phyloP scores from a whole-genome alignment of 179 eudicot genomes.

The Actinidia polygama region DNA sequence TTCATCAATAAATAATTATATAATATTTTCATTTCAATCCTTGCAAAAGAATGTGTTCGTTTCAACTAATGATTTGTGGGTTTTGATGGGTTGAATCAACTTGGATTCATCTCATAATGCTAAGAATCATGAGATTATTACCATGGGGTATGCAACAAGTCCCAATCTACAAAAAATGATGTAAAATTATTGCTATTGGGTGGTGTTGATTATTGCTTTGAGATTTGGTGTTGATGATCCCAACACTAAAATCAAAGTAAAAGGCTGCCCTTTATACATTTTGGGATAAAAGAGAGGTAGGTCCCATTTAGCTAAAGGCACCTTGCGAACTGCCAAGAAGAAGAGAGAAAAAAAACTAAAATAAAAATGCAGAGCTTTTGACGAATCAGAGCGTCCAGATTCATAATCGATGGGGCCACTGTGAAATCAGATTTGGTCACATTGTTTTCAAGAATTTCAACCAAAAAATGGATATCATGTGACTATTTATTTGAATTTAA shows the following conservation, averaged over 20 bases:
- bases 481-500: too few species aligned
- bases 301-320: not conserved
- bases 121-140: slow-evolving; percentile 8
- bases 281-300: too few species aligned
- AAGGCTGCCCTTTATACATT: not conserved
- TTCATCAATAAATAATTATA: too few species aligned
- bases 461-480: too few species aligned
- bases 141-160: slow-evolving; percentile 4
- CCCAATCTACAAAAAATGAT: not conserved
- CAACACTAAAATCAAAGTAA: not conserved
- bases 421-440: not conserved
- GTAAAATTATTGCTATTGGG: not conserved
- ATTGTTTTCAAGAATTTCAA: too few species aligned
- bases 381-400: slow-evolving; percentile 7
- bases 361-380: not conserved
- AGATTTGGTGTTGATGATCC: slow-evolving; percentile 17
- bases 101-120: not conserved
- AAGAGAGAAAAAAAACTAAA: not conserved
- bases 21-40: too few species aligned
- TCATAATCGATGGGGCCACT: not conserved
- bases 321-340: slow-evolving; percentile 10
- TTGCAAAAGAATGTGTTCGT: not conserved
- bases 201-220: slow-evolving; percentile 11
- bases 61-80: not conserved
- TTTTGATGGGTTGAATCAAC: not conserved